These are phyloP conservation scores for Zoysia japonica DNA, from an alignment of 176 grass and related monocot genomes.

Conservation along the genomic window DNA sequence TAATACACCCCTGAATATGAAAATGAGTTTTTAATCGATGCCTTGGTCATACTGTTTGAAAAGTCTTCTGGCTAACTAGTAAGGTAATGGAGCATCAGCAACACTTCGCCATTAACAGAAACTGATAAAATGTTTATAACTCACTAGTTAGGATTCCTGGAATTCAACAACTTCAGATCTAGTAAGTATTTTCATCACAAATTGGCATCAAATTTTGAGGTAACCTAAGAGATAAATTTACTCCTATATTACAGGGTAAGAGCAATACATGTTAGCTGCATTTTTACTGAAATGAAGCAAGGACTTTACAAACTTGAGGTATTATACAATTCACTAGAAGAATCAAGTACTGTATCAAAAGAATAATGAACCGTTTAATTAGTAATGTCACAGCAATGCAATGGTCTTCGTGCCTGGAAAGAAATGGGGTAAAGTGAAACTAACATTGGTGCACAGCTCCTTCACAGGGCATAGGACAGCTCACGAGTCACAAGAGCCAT, in stretches of 20 bases:
- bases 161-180: background rate
- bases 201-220: conserved; percentile 24
- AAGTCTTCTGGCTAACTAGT: background rate
- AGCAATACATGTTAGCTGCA: conserved; percentile 24
- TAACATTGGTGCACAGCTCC: background rate
- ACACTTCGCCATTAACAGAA: conserved; percentile 1
- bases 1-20: background rate
- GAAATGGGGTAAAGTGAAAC: conserved; percentile 7
- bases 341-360: conserved; percentile 2
- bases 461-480: background rate
- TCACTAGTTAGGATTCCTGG: background rate
- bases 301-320: conserved; percentile 18
- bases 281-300: conserved; percentile 37
- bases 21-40: background rate
- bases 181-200: conserved; percentile 20
- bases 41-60: conserved; percentile 11
- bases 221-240: background rate
- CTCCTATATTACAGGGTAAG: background rate
- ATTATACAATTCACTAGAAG: background rate
- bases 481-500: background rate
- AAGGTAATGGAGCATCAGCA: background rate
- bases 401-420: background rate
- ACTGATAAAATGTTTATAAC: conserved; percentile 1
- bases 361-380: conserved; percentile 33
- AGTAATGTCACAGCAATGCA: background rate